Evolutionary conservation across 139 green algal species (phyloP), one percentile per base, ranked within the genome.

Genomic region (Mychonastes homosphaera): DNA sequence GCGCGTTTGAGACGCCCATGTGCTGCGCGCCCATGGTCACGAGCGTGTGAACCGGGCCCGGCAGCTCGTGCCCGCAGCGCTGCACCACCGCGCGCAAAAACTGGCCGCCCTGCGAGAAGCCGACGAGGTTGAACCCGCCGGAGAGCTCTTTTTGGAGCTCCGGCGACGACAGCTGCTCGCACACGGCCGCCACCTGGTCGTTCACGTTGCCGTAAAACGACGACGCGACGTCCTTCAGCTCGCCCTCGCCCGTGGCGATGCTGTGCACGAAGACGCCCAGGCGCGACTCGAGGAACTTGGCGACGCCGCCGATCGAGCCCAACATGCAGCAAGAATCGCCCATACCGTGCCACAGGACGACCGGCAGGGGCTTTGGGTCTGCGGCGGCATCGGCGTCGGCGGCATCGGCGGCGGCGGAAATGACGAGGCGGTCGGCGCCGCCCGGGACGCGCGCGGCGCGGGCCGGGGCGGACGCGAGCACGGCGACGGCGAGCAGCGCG

Each of bases 11-110:
- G 12, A 94, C 75, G 8, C 82, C 86, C 53, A 90, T 77, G 69
- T 95, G 86, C 68, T 90, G 86, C 0, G 57, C 74, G 10, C 88
- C 88, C 55, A 95, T 50, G 1, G 85, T 95, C 26, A 95, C 73
- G 21, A 95, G 79, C 2, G 44, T 78, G 52, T 77, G 65, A 56
- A 84, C 77, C 15, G 43, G 47, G n/a, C n/a, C n/a, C 0, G 83
- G 81, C 0, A 77, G 72, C 21, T 52, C 56, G 70, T 89, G 79
- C 48, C 86, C 73, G 59, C 87, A 95, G 24, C 82, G 60, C 72
- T 95, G 49, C 50, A 80, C 71, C 4, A 95, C 78, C 6, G 80
- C 87, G 70, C 80, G 75, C 34, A 94, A 49, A 73, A 95, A 94
- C 74, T 91, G 86, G 0, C 86, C 85, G 23, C 81, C 84, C 68